These are phyloP conservation scores for Syzygium syzygioides DNA, from an alignment of 441 rosid genomes.

Conservation along the genomic window DNA sequence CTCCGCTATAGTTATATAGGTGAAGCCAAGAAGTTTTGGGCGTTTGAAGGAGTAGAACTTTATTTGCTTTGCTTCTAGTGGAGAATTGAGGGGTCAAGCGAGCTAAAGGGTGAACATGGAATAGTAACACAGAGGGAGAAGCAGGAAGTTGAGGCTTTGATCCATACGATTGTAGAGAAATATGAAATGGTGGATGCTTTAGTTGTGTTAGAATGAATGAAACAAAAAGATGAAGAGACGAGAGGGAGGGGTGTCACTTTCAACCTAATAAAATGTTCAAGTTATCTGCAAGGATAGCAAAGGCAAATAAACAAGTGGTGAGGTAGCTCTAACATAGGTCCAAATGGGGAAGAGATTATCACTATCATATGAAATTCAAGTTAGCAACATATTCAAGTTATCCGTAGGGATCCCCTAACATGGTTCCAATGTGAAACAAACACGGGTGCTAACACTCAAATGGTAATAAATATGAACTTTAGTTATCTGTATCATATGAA, in stretches of 20 bases:
- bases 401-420: neutral
- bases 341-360: neutral
- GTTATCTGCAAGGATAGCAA: neutral
- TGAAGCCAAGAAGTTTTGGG: neutral
- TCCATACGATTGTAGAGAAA: neutral
- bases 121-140: neutral
- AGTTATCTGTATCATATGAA: neutral
- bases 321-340: neutral
- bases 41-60: neutral
- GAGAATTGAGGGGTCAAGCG: neutral
- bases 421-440: neutral
- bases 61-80: neutral
- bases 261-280: neutral
- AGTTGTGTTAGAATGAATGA: neutral
- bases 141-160: neutral
- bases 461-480: neutral
- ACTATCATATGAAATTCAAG: neutral
- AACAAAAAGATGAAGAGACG: neutral
- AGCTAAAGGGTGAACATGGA: neutral
- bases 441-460: neutral
- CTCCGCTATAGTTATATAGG: neutral
- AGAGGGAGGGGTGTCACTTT: neutral
- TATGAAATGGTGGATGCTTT: neutral
- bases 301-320: neutral
- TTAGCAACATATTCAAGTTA: neutral